A percentile compares a stretch with the other conserved stretches of the same genome.
Evolutionary conservation across 2,329 filamentous ascomycete species (phyloP).

Genomic region (Aureobasidium melanogenum): DNA sequence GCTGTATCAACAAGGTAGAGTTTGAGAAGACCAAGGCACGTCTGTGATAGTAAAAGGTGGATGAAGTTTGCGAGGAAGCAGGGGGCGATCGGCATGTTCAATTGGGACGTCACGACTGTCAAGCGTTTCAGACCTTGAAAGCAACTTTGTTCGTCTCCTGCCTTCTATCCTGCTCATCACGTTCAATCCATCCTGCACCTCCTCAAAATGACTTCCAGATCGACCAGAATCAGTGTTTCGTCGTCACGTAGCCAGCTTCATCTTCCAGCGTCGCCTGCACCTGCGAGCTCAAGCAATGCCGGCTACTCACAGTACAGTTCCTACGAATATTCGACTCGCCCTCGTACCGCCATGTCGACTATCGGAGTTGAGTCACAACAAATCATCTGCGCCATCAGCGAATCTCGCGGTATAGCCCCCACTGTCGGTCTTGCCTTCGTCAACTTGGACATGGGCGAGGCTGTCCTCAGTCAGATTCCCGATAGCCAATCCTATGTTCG

Average conservation of each 20-base stretch:
- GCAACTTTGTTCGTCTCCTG: too few species aligned
- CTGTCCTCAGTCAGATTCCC: constrained; percentile 79
- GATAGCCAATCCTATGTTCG: constrained; percentile 88
- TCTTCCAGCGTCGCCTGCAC: background rate
- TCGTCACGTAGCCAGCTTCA: background rate
- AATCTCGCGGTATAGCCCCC: constrained; percentile 78
- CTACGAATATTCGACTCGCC: constrained; percentile 35
- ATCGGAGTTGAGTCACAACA: constrained; percentile 53
- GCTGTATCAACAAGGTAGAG: constrained; percentile 37
- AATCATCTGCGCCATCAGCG: constrained; percentile 79
- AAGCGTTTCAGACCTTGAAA: background rate
- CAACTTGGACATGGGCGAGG: constrained; percentile 77
- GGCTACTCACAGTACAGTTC: constrained; percentile 25
- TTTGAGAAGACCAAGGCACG: constrained; percentile 34
- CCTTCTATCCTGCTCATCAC: background rate
- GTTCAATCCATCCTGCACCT: background rate
- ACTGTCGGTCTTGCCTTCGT: constrained; percentile 80
- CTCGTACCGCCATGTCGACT: constrained; percentile 48
- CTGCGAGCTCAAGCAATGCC: background rate
- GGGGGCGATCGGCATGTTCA: background rate
- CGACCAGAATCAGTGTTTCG: background rate
- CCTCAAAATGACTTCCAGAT: background rate
- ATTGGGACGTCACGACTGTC: background rate
- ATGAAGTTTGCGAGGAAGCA: background rate
- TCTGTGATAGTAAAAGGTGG: constrained; percentile 19